These are phyloP conservation scores for Avena insularis DNA, from an alignment of 176 grass and related monocot genomes.

Conservation along the genomic window DNA sequence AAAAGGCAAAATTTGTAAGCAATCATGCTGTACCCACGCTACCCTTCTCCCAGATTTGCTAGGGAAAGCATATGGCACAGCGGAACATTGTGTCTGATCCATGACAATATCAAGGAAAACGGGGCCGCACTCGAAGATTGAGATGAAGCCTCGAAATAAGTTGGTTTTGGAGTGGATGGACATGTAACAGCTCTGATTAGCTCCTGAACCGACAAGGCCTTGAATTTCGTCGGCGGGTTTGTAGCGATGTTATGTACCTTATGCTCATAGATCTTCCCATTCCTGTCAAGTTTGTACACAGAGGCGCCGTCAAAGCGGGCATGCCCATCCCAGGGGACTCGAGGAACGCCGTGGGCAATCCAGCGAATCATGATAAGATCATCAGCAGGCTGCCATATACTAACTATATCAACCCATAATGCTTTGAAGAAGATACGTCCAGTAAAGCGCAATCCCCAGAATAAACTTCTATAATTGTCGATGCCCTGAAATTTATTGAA, in stretches of 20 bases:
- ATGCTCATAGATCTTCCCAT: constrained; percentile 95
- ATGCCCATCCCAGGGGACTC: constrained; percentile 87
- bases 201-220: constrained; percentile 73
- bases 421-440: constrained; percentile 83
- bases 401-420: constrained; percentile 84
- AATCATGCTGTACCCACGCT: constrained; percentile 35
- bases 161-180: constrained; percentile 77
- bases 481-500: constrained; percentile 82
- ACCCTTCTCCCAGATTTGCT: constrained; percentile 62
- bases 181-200: constrained; percentile 76
- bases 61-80: constrained; percentile 55
- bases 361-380: constrained; percentile 95
- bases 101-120: constrained; percentile 22
- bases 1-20: constrained; percentile 47
- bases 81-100: constrained; percentile 67
- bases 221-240: constrained; percentile 76
- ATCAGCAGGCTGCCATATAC: constrained; percentile 94
- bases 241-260: constrained; percentile 85
- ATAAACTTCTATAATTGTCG: constrained; percentile 87
- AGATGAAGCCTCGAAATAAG: constrained; percentile 84
- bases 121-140: constrained; percentile 5
- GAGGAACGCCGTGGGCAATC: constrained; percentile 89
- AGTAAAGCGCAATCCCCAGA: constrained; percentile 72
- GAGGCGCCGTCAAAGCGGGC: constrained; percentile 92
- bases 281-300: constrained; percentile 88